A percentile compares a stretch with the other conserved stretches of the same genome.
Evolutionary conservation across 148 eudicot species (phyloP).

Genomic region (Fagopyrum homotropicum): DNA sequence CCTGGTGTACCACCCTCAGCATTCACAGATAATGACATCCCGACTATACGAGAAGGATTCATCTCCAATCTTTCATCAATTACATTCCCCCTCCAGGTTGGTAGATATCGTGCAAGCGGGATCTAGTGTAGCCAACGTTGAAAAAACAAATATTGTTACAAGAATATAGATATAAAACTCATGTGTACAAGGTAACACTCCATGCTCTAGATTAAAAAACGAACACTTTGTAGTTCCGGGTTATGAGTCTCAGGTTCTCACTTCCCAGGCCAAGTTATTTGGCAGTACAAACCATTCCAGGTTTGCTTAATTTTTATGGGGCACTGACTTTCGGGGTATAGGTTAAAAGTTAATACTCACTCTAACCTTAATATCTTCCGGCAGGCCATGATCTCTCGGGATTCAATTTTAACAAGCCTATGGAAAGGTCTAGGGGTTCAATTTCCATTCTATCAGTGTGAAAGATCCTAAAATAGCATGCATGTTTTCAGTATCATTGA

Average conservation of each 20-base stretch:
- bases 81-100: slow-evolving; percentile 97
- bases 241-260: no score
- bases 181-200: not conserved
- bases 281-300: not conserved
- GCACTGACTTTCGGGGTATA: not conserved
- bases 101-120: slow-evolving; percentile 80
- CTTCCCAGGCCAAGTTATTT: no score
- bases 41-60: slow-evolving; percentile 82
- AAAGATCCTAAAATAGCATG: not conserved
- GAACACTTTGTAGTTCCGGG: no score
- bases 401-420: not conserved
- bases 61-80: slow-evolving; percentile 81
- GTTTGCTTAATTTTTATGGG: not conserved
- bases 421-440: not conserved
- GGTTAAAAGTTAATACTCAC: not conserved
- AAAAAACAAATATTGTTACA: not conserved
- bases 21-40: slow-evolving; percentile 89
- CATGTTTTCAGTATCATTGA: not conserved
- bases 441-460: not conserved
- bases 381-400: not conserved
- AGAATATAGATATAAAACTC: not conserved
- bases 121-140: slow-evolving; percentile 31
- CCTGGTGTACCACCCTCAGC: slow-evolving; percentile 92
- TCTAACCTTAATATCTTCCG: not conserved
- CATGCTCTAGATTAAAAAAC: no score